Conservation (phyloP, 2,329 filamentous ascomycete species). For the Plenodomus biglobosus region DNA sequence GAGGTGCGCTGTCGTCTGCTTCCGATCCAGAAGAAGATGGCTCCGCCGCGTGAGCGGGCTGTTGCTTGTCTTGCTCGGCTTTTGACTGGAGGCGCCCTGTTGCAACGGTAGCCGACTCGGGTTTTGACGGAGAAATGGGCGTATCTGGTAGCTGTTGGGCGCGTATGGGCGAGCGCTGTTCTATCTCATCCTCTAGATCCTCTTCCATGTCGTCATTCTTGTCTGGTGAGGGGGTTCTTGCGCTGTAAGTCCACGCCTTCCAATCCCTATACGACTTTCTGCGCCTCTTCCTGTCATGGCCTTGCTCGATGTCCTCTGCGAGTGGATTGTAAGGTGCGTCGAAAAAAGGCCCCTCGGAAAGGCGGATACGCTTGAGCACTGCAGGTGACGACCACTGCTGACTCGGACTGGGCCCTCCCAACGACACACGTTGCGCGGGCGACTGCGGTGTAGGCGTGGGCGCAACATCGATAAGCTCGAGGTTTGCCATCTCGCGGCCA, state of each 20-base stretch:
- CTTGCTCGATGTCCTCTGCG: slow-evolving; percentile 60
- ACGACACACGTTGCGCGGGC: slow-evolving; percentile 19
- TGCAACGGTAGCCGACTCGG: slow-evolving; percentile 5
- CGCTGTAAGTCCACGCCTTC: slow-evolving; percentile 72
- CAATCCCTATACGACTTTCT: slow-evolving; percentile 70
- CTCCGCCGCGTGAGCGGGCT: not conserved
- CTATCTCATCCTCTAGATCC: slow-evolving; percentile 12
- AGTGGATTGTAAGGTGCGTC: slow-evolving; percentile 66
- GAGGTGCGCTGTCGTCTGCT: not conserved
- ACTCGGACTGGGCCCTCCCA: slow-evolving; percentile 8
- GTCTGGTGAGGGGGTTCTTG: slow-evolving; percentile 71
- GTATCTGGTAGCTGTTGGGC: slow-evolving; percentile 27
- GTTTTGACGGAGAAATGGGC: slow-evolving; percentile 27
- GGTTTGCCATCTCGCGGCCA: slow-evolving; percentile 50
- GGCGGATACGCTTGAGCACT: slow-evolving; percentile 68
- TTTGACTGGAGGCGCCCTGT: not conserved
- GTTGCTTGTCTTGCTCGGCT: not conserved
- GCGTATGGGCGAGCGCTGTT: slow-evolving; percentile 25
- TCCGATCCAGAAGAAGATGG: not conserved
- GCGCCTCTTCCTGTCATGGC: slow-evolving; percentile 66
- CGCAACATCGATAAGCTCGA: slow-evolving; percentile 55
- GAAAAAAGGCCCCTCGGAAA: slow-evolving; percentile 69
- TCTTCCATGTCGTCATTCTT: slow-evolving; percentile 36
- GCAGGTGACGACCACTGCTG: slow-evolving; percentile 72
- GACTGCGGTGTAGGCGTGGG: slow-evolving; percentile 32